Percentiles rank a stretch among this genome's conserved stretches.
Conservation (phyloP, 78 protist genomes). For the Isochrysis galbana region DNA sequence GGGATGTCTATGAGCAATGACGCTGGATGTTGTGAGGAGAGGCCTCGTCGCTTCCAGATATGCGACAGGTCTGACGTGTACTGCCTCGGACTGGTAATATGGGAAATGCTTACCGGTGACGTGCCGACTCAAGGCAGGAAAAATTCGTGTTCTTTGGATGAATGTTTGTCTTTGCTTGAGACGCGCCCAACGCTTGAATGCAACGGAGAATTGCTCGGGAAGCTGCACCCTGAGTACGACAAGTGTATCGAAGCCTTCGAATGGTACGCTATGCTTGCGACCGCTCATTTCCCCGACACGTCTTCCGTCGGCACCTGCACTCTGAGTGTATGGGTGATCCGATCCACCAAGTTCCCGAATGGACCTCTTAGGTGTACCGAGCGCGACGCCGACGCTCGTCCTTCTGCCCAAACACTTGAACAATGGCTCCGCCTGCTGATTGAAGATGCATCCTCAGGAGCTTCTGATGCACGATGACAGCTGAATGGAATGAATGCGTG, state of each 20-base stretch:
- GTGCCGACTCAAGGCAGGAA: neutral
- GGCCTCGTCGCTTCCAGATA: neutral
- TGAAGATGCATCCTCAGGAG: no score
- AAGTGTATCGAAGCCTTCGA: neutral
- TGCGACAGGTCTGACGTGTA: neutral
- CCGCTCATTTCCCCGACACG: no score
- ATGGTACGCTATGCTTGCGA: no score
- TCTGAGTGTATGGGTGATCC: no score
- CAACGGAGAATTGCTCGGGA: neutral
- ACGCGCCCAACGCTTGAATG: neutral
- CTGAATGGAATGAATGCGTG: no score
- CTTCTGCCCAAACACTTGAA: neutral
- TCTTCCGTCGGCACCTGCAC: no score
- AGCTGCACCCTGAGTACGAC: neutral
- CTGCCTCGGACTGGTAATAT: neutral
- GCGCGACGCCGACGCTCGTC: neutral
- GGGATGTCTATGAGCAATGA: neutral
- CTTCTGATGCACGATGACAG: no score
- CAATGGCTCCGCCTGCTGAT: neutral
- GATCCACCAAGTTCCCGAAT: no score
- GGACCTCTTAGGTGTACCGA: no score
- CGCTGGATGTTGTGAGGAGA: neutral
- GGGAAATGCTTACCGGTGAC: conserved; percentile 17
- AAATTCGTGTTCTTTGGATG: neutral
- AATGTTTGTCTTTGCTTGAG: neutral